These are phyloP conservation scores for Amylostereum areolatum DNA, from an alignment of 1,284 basidiomycete genomes.

Conservation along the genomic window DNA sequence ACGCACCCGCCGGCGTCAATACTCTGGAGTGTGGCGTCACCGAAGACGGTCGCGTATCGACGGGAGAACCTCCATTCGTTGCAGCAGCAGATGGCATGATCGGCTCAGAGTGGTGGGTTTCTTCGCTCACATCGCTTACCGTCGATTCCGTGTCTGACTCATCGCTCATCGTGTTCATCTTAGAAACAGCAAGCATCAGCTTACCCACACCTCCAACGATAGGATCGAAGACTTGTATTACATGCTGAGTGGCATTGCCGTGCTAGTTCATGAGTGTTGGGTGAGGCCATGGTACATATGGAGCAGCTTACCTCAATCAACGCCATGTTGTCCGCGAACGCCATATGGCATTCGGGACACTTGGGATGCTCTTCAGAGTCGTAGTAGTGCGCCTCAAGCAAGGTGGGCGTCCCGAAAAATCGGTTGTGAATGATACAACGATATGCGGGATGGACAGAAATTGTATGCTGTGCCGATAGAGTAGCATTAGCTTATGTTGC, in stretches of 20 bases:
- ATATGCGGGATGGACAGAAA: not conserved
- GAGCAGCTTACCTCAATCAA: constrained; percentile 7
- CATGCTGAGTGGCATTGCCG: constrained; percentile 8
- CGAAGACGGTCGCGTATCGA: too few relatives aligned
- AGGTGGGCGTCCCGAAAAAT: not conserved
- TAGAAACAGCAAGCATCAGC: constrained; percentile 10
- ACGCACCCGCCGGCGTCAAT: too few relatives aligned
- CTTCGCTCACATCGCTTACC: not conserved
- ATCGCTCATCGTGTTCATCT: constrained; percentile 7
- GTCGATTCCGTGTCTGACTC: not conserved
- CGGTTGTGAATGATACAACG: not conserved
- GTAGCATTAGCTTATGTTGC: too few relatives aligned
- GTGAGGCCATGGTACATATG: not conserved
- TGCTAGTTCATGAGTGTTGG: not conserved
- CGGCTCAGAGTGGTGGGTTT: not conserved
- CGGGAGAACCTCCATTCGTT: too few relatives aligned
- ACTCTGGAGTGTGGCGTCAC: too few relatives aligned
- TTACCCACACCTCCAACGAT: constrained; percentile 8
- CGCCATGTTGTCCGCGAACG: constrained; percentile 12
- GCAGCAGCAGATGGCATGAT: too few relatives aligned
- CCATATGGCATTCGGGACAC: constrained; percentile 13
- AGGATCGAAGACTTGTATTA: constrained; percentile 14
- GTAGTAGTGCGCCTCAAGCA: not conserved
- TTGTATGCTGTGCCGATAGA: not conserved
- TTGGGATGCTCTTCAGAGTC: constrained; percentile 7